phyloP scores from a whole-genome alignment of 1,284 basidiomycete species.

The Meripilus lineatus region DNA sequence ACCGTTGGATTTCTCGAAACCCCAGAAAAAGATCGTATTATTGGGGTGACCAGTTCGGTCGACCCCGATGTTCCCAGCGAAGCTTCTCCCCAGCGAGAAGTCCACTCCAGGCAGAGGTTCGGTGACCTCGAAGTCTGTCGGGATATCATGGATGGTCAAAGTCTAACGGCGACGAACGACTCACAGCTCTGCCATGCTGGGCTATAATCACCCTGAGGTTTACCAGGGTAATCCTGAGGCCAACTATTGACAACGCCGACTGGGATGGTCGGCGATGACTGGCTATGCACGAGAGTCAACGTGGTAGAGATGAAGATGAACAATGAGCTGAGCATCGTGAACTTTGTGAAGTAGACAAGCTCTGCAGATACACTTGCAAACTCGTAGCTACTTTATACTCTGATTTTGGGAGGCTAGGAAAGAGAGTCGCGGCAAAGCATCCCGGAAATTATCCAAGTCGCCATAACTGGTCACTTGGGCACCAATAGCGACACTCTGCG shows the following conservation, averaged over 20 bases:
- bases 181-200: slow-evolving; percentile 61
- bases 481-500: too few species aligned
- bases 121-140: slow-evolving; percentile 21
- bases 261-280: background rate
- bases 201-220: slow-evolving; percentile 46
- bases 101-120: slow-evolving; percentile 54
- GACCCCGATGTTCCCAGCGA: slow-evolving; percentile 65
- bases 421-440: too few species aligned
- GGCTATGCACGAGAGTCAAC: background rate
- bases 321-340: background rate
- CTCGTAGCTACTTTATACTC: too few species aligned
- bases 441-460: too few species aligned
- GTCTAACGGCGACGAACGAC: slow-evolving; percentile 15
- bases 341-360: background rate
- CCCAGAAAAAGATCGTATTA: slow-evolving; percentile 70
- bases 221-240: slow-evolving; percentile 40
- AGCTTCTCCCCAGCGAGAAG: slow-evolving; percentile 49
- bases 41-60: slow-evolving; percentile 58
- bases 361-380: too few species aligned
- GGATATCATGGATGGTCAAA: background rate
- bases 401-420: too few species aligned
- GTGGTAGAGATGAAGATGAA: background rate
- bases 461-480: too few species aligned
- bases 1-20: slow-evolving; percentile 46
- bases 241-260: slow-evolving; percentile 11